Evolutionary conservation across 2,329 filamentous ascomycete species (phyloP).

Genomic region (Colletotrichum siamense): DNA sequence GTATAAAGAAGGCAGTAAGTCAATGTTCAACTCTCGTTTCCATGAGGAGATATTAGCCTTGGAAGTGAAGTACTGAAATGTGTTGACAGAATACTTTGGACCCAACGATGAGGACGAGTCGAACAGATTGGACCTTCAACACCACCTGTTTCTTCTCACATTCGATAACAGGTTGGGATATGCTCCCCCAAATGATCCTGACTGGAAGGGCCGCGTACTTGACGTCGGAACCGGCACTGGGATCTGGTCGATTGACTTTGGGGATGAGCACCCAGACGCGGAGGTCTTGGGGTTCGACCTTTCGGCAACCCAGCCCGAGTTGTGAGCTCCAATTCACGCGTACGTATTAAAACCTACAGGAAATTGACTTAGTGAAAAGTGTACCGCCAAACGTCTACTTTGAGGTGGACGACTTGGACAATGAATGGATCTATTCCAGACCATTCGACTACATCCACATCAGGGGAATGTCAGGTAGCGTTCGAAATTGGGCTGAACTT

Average conservation of each 20-base stretch:
- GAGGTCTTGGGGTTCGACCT: slow-evolving; percentile 45
- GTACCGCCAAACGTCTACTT: slow-evolving; percentile 52
- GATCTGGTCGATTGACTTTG: slow-evolving; percentile 37
- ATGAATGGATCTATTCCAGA: slow-evolving; percentile 34
- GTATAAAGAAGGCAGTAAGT: slow-evolving; percentile 17
- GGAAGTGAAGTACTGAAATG: background rate
- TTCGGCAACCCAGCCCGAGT: slow-evolving; percentile 44
- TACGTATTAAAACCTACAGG: background rate
- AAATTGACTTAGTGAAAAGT: background rate
- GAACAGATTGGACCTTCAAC: slow-evolving; percentile 39
- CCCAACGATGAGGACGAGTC: slow-evolving; percentile 30
- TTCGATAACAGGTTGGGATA: slow-evolving; percentile 34
- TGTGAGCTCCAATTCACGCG: slow-evolving; percentile 26
- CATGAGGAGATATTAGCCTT: no score
- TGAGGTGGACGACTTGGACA: slow-evolving; percentile 41
- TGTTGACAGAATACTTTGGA: background rate
- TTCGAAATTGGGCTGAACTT: slow-evolving; percentile 20
- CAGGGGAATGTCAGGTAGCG: slow-evolving; percentile 34
- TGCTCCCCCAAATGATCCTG: slow-evolving; percentile 25
- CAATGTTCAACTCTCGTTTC: background rate
- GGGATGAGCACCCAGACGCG: slow-evolving; percentile 33
- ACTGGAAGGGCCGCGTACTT: slow-evolving; percentile 27
- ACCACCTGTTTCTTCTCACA: slow-evolving; percentile 37
- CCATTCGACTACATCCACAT: slow-evolving; percentile 40
- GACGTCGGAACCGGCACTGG: slow-evolving; percentile 38